Conservation (phyloP, 441 rosid species). For the Metrosideros polymorpha region DNA sequence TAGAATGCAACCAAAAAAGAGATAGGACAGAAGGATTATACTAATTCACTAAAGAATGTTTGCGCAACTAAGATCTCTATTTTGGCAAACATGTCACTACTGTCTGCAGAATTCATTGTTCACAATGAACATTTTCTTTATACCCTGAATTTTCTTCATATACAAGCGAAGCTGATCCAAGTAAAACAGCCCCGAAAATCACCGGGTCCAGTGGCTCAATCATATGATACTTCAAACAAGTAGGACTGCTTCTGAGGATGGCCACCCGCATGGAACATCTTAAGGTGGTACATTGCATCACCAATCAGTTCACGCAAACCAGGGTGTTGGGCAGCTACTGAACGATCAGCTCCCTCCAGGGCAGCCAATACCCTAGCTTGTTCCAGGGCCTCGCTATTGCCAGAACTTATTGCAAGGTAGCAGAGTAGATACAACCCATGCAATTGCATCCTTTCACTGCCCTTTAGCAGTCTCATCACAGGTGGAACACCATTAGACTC, state of each 20-base stretch:
- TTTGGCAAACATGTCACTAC: neutral
- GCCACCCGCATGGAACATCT: constrained; percentile 32
- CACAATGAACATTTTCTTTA: neutral
- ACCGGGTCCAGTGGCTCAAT: neutral
- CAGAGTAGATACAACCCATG: constrained; percentile 41
- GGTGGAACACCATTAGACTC: constrained; percentile 27
- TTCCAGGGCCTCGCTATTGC: constrained; percentile 35
- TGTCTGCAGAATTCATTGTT: neutral
- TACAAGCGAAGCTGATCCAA: neutral
- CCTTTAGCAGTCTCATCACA: constrained; percentile 39
- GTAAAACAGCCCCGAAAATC: neutral
- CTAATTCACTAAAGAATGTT: neutral
- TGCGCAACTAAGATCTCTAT: neutral
- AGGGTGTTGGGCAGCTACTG: constrained; percentile 28
- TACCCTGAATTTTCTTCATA: neutral
- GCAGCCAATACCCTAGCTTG: constrained; percentile 49
- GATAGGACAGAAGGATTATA: neutral
- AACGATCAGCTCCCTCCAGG: constrained; percentile 46
- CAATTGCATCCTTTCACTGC: constrained; percentile 28
- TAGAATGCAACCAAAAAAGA: neutral
- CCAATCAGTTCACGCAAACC: constrained; percentile 39
- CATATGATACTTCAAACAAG: neutral
- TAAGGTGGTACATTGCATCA: constrained; percentile 35
- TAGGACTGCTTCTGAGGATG: constrained; percentile 35
- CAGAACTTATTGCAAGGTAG: constrained; percentile 39